phyloP scores from a whole-genome alignment of 176 grass and related monocot genomes.

The Cenchrus purpureus region DNA sequence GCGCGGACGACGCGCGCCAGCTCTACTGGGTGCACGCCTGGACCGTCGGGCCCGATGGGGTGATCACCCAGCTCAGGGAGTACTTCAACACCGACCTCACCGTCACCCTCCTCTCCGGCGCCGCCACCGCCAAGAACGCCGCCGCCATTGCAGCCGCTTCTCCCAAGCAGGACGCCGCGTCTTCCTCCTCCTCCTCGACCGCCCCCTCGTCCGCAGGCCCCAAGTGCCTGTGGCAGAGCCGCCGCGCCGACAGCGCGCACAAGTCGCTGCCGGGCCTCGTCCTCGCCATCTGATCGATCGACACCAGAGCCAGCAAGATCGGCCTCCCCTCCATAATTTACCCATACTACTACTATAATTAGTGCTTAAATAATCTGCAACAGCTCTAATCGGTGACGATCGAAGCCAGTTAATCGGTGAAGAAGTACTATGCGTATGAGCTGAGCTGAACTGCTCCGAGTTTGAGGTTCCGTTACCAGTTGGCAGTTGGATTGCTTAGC shows the following conservation, averaged over 20 bases:
- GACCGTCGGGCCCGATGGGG: conserved; percentile 6
- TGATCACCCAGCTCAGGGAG: conserved; percentile 30
- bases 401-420: not conserved
- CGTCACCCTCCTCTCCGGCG: conserved; percentile 29
- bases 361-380: not conserved
- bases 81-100: conserved; percentile 35
- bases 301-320: not conserved
- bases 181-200: not conserved
- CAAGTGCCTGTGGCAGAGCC: conserved; percentile 27
- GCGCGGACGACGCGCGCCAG: not conserved
- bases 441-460: not conserved
- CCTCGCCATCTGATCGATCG: conserved; percentile 8
- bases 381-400: not conserved
- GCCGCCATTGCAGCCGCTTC: not conserved
- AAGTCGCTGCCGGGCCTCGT: conserved; percentile 27
- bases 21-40: conserved; percentile 35
- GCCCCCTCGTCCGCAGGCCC: not conserved
- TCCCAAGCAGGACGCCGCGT: not conserved
- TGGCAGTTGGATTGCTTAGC: not conserved
- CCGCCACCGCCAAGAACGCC: not conserved
- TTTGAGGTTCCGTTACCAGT: not conserved
- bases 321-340: not conserved
- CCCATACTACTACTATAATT: not conserved
- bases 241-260: conserved; percentile 25
- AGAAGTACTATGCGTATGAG: not conserved